phyloP scores from a whole-genome alignment of 495 filamentous ascomycete genomes.

The Geoglossum glabrum region DNA sequence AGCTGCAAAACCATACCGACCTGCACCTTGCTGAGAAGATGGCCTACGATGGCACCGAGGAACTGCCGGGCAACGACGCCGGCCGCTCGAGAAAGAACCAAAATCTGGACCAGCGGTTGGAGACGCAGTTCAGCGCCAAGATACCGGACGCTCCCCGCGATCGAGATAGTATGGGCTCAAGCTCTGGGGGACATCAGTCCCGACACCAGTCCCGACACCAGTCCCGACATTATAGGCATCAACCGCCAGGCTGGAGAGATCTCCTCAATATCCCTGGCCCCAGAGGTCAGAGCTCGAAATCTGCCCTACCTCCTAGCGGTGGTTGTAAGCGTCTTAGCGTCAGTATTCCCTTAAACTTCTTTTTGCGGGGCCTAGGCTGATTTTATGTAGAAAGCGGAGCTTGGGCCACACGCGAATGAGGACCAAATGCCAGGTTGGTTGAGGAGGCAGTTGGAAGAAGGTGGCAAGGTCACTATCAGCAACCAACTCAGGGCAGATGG shows the following conservation, averaged over 20 bases:
- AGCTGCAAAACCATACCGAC: conserved; percentile 54
- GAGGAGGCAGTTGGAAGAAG: conserved; percentile 41
- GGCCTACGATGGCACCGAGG: conserved; percentile 4
- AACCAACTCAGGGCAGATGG: conserved; percentile 35
- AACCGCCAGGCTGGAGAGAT: neutral
- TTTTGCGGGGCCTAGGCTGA: neutral
- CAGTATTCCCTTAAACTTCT: neutral
- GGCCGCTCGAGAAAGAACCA: neutral
- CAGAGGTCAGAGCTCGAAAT: neutral
- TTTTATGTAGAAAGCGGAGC: conserved; percentile 33
- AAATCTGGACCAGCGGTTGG: neutral
- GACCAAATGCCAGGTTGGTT: conserved; percentile 76
- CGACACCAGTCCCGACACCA: neutral
- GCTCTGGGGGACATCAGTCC: no score
- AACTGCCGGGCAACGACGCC: conserved; percentile 8
- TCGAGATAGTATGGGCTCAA: neutral
- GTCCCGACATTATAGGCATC: neutral
- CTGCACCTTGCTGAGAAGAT: conserved; percentile 40
- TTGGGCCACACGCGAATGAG: conserved; percentile 76
- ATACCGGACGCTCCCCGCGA: conserved; percentile 1
- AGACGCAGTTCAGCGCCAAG: neutral
- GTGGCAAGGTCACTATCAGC: conserved; percentile 32
- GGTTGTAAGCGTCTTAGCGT: conserved; percentile 4
- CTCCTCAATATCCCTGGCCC: neutral
- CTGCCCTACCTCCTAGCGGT: neutral